Evolutionary conservation across 148 eudicot genomes (phyloP).

Genomic region (Pouteria glomerata): DNA sequence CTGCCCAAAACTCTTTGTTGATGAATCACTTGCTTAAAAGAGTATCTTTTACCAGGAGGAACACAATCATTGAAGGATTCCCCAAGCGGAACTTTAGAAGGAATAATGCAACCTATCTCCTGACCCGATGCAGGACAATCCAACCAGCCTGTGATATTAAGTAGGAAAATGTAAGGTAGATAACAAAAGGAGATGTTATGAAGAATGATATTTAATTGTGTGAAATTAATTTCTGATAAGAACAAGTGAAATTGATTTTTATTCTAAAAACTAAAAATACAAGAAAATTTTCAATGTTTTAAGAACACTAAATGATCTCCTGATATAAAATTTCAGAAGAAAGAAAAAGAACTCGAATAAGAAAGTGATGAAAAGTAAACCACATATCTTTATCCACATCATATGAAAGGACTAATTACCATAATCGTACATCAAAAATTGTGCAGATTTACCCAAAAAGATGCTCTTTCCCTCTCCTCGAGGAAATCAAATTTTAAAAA

Average conservation of each 20-base stretch:
- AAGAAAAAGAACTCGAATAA: too few species aligned
- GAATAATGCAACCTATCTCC: slow-evolving; percentile 62
- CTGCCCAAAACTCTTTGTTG: slow-evolving; percentile 59
- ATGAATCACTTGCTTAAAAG: slow-evolving; percentile 76
- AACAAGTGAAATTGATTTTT: neutral
- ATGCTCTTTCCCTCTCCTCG: neutral
- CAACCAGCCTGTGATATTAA: slow-evolving; percentile 72
- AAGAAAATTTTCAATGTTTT: neutral
- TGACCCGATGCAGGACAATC: slow-evolving; percentile 79
- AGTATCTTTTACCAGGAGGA: slow-evolving; percentile 84
- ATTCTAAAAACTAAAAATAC: neutral
- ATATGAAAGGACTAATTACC: too few species aligned
- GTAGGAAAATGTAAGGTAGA: neutral
- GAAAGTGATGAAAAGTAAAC: neutral
- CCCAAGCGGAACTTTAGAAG: slow-evolving; percentile 93
- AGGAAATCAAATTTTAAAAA: neutral
- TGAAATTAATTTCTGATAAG: slow-evolving; percentile 24
- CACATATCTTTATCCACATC: too few species aligned
- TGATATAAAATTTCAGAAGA: too few species aligned
- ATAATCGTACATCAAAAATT: too few species aligned
- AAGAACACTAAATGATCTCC: too few species aligned
- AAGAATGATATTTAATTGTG: neutral
- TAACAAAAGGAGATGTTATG: neutral
- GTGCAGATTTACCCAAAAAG: too few species aligned
- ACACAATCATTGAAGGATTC: slow-evolving; percentile 61